A percentile compares a stretch with the other conserved stretches of the same genome.
Evolutionary conservation across 1,139 yeast genomes (phyloP).

Genomic region (Lodderomyces metapsilosis): DNA sequence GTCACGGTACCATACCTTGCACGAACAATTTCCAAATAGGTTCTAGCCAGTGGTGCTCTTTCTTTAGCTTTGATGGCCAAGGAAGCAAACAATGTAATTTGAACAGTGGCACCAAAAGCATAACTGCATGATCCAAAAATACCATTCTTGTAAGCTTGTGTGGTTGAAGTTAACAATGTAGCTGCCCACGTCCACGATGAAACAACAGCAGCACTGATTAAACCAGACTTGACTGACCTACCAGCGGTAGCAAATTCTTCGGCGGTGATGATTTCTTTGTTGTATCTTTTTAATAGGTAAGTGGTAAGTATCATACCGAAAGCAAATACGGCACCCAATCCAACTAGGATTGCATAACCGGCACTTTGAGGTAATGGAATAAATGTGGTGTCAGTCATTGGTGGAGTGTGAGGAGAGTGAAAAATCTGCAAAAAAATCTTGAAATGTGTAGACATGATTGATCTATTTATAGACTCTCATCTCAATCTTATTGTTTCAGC

Average conservation of each 20-base stretch:
- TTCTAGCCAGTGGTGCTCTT: conserved; percentile 58
- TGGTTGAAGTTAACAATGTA: conserved; percentile 42
- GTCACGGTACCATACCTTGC: conserved; percentile 56
- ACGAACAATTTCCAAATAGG: conserved; percentile 52
- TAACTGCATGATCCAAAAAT: conserved; percentile 55
- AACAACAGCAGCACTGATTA: conserved; percentile 84
- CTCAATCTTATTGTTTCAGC: not conserved
- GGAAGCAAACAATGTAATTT: conserved; percentile 50
- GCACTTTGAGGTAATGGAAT: conserved; percentile 59
- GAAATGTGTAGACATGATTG: not conserved
- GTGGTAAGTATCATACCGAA: conserved; percentile 77
- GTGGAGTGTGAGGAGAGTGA: not conserved
- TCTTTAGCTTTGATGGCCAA: conserved; percentile 57
- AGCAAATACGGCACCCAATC: conserved; percentile 81
- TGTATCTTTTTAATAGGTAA: conserved; percentile 66
- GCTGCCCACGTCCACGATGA: conserved; percentile 97
- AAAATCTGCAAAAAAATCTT: not conserved
- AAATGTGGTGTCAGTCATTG: conserved; percentile 4
- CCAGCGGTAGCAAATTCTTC: conserved; percentile 92
- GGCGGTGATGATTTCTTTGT: conserved; percentile 78
- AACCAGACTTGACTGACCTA: conserved; percentile 74
- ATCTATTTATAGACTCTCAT: not conserved
- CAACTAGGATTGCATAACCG: conserved; percentile 93
- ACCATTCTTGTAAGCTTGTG: conserved; percentile 79
- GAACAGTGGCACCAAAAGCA: conserved; percentile 57